Evolutionary conservation across 2,329 filamentous ascomycete species (phyloP).

Genomic region (Pseudocercospora crystallina): DNA sequence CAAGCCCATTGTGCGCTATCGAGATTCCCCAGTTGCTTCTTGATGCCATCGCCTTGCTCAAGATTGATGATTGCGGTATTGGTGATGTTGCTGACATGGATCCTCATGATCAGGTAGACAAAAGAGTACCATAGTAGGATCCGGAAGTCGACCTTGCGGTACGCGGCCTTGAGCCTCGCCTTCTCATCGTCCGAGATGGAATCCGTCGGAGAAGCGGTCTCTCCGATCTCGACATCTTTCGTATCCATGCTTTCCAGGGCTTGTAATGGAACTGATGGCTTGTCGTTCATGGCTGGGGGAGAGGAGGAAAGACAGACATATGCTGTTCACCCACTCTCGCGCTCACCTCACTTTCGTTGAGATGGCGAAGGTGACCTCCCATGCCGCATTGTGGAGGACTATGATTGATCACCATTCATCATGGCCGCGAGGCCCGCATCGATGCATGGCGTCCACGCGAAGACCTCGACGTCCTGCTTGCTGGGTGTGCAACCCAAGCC

Average conservation of each 20-base stretch:
- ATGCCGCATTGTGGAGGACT: not conserved
- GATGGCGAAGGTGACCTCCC: not conserved
- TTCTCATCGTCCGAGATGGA: not conserved
- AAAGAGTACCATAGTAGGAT: conserved; percentile 36
- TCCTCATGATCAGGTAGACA: conserved; percentile 34
- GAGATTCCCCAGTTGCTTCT: conserved; percentile 35
- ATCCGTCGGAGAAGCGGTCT: not conserved
- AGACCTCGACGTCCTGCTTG: no score
- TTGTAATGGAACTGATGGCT: not conserved
- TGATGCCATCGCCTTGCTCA: conserved; percentile 35
- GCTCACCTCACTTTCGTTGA: not conserved
- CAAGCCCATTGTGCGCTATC: conserved; percentile 36
- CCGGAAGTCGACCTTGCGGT: conserved; percentile 36
- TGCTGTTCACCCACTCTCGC: not conserved
- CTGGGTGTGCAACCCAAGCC: not conserved
- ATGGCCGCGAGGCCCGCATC: no score
- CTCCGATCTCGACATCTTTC: conserved; percentile 11
- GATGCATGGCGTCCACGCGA: no score
- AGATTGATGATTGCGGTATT: conserved; percentile 39
- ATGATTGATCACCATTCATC: no score
- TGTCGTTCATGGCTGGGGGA: not conserved
- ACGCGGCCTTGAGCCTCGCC: conserved; percentile 4
- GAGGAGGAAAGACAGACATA: no score
- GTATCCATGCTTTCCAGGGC: conserved; percentile 1
- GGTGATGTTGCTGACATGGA: conserved; percentile 35